Conservation (phyloP, 306 rosid species). For the Mimosa pudica region DNA sequence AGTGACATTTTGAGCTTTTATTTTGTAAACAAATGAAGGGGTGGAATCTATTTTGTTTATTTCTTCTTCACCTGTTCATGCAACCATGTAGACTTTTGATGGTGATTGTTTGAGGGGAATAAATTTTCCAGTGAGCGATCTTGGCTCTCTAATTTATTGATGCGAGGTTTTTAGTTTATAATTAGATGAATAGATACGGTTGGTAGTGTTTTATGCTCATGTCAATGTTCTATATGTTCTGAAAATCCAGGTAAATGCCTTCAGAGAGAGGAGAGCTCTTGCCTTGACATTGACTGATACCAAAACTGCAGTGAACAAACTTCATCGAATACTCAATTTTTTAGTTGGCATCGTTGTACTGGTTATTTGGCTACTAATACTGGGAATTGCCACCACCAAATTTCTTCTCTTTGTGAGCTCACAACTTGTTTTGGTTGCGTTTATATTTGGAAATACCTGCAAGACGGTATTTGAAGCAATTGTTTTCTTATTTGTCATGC, state of each 20-base stretch:
- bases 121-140: background rate
- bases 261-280: slow-evolving; percentile 75
- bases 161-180: background rate
- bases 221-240: background rate
- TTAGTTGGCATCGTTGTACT: slow-evolving; percentile 45
- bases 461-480: slow-evolving; percentile 67
- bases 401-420: slow-evolving; percentile 56
- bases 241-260: slow-evolving; percentile 59
- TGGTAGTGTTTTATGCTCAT: background rate
- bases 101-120: background rate
- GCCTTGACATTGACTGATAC: slow-evolving; percentile 68
- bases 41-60: background rate
- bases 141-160: background rate
- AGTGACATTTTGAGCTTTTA: slow-evolving; percentile 4
- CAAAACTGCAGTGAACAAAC: slow-evolving; percentile 68
- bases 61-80: slow-evolving; percentile 5
- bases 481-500: slow-evolving; percentile 67
- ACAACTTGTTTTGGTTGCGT: slow-evolving; percentile 66
- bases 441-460: slow-evolving; percentile 75
- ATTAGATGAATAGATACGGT: background rate
- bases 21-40: background rate
- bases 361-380: slow-evolving; percentile 57
- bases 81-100: background rate
- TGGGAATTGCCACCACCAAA: slow-evolving; percentile 54
- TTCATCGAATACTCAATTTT: slow-evolving; percentile 50